Percentiles rank a stretch among this genome's conserved stretches.
These are phyloP conservation scores for Spinellus fusiger DNA, from an alignment of 192 early-diverging fungal genomes.

Conservation along the genomic window DNA sequence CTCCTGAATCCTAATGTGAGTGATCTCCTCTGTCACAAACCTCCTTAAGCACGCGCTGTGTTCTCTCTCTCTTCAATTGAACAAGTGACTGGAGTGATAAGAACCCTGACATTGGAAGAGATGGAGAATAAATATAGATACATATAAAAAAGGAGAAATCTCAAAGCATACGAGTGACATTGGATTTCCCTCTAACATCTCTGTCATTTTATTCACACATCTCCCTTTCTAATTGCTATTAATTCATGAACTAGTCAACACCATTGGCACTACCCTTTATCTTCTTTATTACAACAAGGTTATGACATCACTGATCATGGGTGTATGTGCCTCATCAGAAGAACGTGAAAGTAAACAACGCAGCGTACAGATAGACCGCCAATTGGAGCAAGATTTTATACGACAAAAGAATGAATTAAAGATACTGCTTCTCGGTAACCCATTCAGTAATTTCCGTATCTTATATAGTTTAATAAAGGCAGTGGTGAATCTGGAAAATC, in stretches of 20 bases:
- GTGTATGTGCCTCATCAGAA: slow-evolving; percentile 61
- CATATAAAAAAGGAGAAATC: no score
- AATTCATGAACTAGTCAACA: not conserved
- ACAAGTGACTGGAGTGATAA: no score
- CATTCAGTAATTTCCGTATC: not conserved
- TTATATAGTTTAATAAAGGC: slow-evolving; percentile 36
- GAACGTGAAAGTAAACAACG: slow-evolving; percentile 43
- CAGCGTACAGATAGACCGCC: slow-evolving; percentile 55
- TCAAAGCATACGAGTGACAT: no score
- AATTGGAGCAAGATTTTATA: slow-evolving; percentile 56
- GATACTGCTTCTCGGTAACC: slow-evolving; percentile 61
- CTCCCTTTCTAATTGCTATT: not conserved
- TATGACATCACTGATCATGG: slow-evolving; percentile 39
- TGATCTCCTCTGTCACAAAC: not conserved
- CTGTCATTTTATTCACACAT: no score
- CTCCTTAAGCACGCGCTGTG: not conserved
- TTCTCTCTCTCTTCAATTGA: no score
- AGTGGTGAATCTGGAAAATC: slow-evolving; percentile 95
- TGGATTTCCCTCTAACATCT: no score
- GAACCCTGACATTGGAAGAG: no score
- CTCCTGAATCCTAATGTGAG: not conserved
- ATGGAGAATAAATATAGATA: no score
- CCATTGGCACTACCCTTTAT: not conserved
- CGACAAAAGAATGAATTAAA: slow-evolving; percentile 65
- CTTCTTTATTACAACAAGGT: not conserved